Evolutionary conservation across 176 grass and related monocot genomes (phyloP).

Genomic region (Eleusine coracana): DNA sequence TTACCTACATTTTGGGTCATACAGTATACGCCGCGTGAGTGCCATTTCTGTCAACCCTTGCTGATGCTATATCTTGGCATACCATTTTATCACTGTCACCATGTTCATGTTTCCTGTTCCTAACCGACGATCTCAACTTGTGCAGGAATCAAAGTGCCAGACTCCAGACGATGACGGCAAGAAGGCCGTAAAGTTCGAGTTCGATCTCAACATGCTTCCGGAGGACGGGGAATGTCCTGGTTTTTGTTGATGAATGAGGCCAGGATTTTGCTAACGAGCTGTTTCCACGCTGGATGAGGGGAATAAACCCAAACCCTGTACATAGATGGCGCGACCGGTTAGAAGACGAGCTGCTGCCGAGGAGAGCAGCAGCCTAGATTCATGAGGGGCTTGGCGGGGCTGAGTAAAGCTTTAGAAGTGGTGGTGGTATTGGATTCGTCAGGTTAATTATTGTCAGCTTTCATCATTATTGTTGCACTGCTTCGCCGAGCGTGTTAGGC

Average conservation of each 20-base stretch:
- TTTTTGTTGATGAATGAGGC: background rate
- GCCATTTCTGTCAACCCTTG: too few relatives aligned
- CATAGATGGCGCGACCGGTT: conserved; percentile 21
- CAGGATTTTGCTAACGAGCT: background rate
- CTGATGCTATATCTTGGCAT: too few relatives aligned
- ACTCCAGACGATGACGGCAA: background rate
- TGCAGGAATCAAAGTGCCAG: conserved; percentile 9
- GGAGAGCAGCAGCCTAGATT: background rate
- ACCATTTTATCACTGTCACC: too few relatives aligned
- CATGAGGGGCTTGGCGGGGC: background rate
- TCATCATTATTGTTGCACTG: background rate
- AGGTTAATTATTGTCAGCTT: conserved; percentile 33
- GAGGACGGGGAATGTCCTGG: background rate
- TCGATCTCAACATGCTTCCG: conserved; percentile 40
- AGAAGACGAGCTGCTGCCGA: background rate
- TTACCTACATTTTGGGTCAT: too few relatives aligned
- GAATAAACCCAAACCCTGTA: conserved; percentile 44
- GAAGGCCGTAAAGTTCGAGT: background rate
- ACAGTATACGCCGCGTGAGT: too few relatives aligned
- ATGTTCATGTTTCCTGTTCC: background rate
- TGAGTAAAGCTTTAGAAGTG: background rate
- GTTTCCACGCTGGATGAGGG: background rate
- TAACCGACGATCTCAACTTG: background rate
- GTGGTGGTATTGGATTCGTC: background rate
- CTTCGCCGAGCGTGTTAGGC: background rate